Evolutionary conservation across 495 filamentous ascomycete species (phyloP), one percentile per base, ranked within the genome.

Genomic region (Penicillium pulvis): DNA sequence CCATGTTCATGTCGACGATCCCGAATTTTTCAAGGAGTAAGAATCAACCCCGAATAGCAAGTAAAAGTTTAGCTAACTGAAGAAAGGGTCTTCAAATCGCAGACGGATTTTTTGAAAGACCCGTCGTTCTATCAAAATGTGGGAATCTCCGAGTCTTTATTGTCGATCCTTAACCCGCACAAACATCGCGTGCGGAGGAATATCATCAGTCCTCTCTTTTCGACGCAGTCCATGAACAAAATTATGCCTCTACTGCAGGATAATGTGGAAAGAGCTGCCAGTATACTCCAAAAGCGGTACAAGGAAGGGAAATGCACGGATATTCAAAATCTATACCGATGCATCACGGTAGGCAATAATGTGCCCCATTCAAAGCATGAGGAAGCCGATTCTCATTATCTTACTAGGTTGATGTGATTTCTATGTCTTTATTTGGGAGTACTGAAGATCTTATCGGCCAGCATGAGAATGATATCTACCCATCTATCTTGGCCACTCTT

Each of bases 1-100:
- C 44, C 20, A 47, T 23, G 19, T 47, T n/a, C 44, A 47, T 9
- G 24, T 47, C 44, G 14, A 47, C 44, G 44, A 47, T 24, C 44
- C 44, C 19, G 44, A 47, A 4, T 47, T 41, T 17, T 41, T 17
- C 14, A 41, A 41, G n/a, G 39, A 41, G 39, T 41, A 41, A n/a
- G 39, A 17, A 17, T 17, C 7, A 6, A 14, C 12, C 8, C 10
- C 33, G 12, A 36, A 36, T 12, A 36, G 10, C 0, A 11, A 36
- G 33, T 36, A 36, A 12, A 11, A 9, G 7, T 36, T 12, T 0
- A n/a, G 39, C 39, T 41, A 17, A 41, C 17, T 17, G 16, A n/a
- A 3, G 7, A n/a, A 14, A 41, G 39, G 39, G 39, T 41, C 14
- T 41, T 41, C 39, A 41, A 41, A 12, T 17, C 14, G 11, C 39